Base-by-base conservation (phyloP, 2,329 filamentous ascomycete genomes). In the Sclerotinia borealis region DNA sequence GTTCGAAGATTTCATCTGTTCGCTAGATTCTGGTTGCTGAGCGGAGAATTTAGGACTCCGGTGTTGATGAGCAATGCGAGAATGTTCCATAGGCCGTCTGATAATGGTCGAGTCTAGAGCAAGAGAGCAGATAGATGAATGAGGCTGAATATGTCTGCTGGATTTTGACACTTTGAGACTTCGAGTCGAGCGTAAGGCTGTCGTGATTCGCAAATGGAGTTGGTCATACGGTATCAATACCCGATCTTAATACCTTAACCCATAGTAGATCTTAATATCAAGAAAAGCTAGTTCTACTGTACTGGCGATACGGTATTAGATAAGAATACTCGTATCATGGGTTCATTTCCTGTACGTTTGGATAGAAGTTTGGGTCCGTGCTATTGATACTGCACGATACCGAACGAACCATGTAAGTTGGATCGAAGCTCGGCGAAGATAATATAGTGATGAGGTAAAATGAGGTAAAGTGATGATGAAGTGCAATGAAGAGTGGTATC, bases 291-390 rank as follows among this genome's bases (percentile, higher is more conserved):
- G 52, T 22, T 29, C 19, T 55, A 19, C n/a, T n/a, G 29, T n/a
- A 43, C 10, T 34, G 27, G n/a, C 19, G 11, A 7, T 39, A 11
- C 52, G 27, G 52, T 37, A 45, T 56, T n/a, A 27, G n/a, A 45
- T 1, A 19, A 15, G 7, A 15, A 31, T 43, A n/a, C n/a, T n/a
- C n/a, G n/a, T n/a, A 41, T n/a, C 10, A 11, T 11, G 25, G 36
- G 52, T 43, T 41, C 34, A 49, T 31, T 49, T 41, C 36, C 34
- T 62, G 50, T 55, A 56, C 43, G 60, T 51, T 62, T 62, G 60
- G 60, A 41, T 50, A 36, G 9, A 62, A 10, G 13, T 48, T 56
- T 29, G 31, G 22, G 50, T 22, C 50, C 50, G 50, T 62, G 50
- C 49, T 11, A 19, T 25, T 34, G 11, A 29, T 43, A 27, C 48